Percentiles rank a stretch among this genome's conserved stretches.
Conservation (phyloP, 331 rosid genomes). For the Pyrus hybrid region DNA sequence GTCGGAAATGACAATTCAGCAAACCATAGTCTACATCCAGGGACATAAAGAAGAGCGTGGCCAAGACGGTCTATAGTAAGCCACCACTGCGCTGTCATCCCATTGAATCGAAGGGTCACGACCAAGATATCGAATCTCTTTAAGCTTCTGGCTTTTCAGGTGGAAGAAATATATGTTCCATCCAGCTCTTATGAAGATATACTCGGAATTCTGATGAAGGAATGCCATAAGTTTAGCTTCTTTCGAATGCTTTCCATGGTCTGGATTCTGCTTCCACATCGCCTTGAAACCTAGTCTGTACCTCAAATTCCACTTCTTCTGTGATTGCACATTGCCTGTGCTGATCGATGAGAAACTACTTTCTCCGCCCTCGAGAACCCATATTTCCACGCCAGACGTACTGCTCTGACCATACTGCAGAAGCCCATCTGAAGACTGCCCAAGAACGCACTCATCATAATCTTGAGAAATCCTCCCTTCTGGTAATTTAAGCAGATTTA, state of each 20-base stretch:
- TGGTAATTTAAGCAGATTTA: conserved; percentile 49
- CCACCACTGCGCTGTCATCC: conserved; percentile 59
- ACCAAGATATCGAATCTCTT: conserved; percentile 41
- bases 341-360: conserved; percentile 18
- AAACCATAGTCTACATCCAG: neutral
- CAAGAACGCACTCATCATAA: conserved; percentile 61
- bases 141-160: conserved; percentile 34
- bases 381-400: conserved; percentile 59
- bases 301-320: conserved; percentile 42
- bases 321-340: conserved; percentile 2
- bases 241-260: conserved; percentile 31
- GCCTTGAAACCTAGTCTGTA: conserved; percentile 38
- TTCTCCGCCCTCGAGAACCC: conserved; percentile 50
- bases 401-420: conserved; percentile 76
- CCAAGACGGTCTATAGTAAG: conserved; percentile 67
- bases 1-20: neutral
- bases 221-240: conserved; percentile 61
- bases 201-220: conserved; percentile 44
- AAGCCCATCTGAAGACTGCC: conserved; percentile 66
- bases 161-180: conserved; percentile 42
- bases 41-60: conserved; percentile 30
- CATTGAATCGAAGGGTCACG: conserved; percentile 57
- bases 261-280: conserved; percentile 56
- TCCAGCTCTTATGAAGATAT: conserved; percentile 51
- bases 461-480: conserved; percentile 41